These are phyloP conservation scores for Halophytophthora batemanensis DNA, from an alignment of 352 stramenopile genomes.

Conservation along the genomic window DNA sequence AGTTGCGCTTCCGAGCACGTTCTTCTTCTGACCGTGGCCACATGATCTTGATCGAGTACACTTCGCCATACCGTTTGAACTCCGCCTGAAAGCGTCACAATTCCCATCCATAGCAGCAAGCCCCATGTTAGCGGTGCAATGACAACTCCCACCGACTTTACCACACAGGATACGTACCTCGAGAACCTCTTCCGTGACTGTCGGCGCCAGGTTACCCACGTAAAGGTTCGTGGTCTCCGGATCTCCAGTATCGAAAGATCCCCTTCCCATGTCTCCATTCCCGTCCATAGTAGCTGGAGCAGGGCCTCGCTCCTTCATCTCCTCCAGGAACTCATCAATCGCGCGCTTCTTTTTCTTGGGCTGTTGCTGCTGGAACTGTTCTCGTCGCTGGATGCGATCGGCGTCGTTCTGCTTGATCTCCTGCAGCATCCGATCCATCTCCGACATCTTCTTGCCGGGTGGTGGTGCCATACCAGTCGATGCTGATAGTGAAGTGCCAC, in stretches of 20 bases:
- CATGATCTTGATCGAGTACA: constrained; percentile 98
- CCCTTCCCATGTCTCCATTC: constrained; percentile 26
- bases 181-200: constrained; percentile 91
- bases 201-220: constrained; percentile 92
- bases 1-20: constrained; percentile 84
- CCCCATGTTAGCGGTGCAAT: background rate
- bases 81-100: constrained; percentile 29
- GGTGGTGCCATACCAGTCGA: background rate
- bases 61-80: constrained; percentile 89
- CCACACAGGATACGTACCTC: constrained; percentile 28
- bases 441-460: constrained; percentile 35
- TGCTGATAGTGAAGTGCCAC: background rate
- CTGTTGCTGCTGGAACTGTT: constrained; percentile 13
- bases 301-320: constrained; percentile 76
- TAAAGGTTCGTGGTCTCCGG: constrained; percentile 92
- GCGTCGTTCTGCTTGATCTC: constrained; percentile 68
- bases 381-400: constrained; percentile 14
- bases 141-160: background rate
- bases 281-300: constrained; percentile 20
- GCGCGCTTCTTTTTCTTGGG: constrained; percentile 51
- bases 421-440: constrained; percentile 69
- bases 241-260: constrained; percentile 84
- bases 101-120: background rate
- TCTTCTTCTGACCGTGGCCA: constrained; percentile 96
- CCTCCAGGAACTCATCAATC: constrained; percentile 88